phyloP scores from a whole-genome alignment of 2,329 filamentous ascomycete species.

The Neofusicoccum parvum region DNA sequence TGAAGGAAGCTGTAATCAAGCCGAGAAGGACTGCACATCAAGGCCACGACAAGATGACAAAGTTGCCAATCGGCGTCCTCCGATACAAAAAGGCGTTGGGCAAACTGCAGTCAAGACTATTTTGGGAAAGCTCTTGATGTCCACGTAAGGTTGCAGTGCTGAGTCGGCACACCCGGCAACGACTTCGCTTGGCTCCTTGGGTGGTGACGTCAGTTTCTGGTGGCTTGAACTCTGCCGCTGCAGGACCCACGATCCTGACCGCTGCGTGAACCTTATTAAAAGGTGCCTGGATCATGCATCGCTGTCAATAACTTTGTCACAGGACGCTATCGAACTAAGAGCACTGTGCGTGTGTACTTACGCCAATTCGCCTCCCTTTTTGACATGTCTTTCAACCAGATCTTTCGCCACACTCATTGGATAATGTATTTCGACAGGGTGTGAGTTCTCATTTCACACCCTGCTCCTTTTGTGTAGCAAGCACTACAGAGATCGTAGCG shows the following conservation, averaged over 20 bases:
- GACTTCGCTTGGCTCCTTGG: not conserved
- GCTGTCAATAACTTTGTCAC: too few species aligned
- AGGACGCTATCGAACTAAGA: too few species aligned
- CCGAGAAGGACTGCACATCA: not conserved
- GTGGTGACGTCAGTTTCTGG: not conserved
- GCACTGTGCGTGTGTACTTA: too few species aligned
- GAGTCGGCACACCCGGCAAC: not conserved
- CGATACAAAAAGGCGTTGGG: not conserved
- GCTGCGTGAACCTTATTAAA: not conserved
- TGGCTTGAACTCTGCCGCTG: not conserved
- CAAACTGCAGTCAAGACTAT: not conserved
- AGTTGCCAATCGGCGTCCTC: not conserved
- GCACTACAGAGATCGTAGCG: not conserved
- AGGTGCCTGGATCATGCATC: not conserved
- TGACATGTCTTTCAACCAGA: not conserved
- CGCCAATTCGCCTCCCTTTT: not conserved
- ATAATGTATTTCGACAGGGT: not conserved
- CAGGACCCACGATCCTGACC: not conserved
- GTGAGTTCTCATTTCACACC: not conserved
- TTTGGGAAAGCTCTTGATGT: not conserved
- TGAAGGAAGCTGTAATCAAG: not conserved
- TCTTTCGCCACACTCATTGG: not conserved
- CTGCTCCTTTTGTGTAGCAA: conserved; percentile 4
- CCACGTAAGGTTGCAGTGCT: conserved; percentile 1
- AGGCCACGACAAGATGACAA: not conserved